phyloP scores from a whole-genome alignment of 2,329 filamentous ascomycete genomes.

The Neonectria coccinea region DNA sequence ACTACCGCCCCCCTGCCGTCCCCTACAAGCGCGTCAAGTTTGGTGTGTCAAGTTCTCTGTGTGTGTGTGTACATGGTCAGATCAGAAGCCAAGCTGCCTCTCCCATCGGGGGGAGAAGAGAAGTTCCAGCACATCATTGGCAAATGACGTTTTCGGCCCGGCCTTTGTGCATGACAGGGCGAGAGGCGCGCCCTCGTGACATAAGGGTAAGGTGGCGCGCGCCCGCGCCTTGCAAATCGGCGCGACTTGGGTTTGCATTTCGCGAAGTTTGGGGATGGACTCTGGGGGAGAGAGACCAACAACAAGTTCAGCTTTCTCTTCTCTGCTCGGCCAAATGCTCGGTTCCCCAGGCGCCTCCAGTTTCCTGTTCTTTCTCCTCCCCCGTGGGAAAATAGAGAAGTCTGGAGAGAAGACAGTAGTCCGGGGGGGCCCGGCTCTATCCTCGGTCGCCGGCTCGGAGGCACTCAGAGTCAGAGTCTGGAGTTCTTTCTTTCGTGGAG shows the following conservation, averaged over 20 bases:
- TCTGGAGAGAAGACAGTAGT: conserved; percentile 1
- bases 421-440: conserved; percentile 13
- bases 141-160: conserved; percentile 46
- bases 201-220: conserved; percentile 22
- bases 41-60: too few relatives aligned
- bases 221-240: background rate
- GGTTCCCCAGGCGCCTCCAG: background rate
- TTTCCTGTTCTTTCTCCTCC: conserved; percentile 5
- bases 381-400: background rate
- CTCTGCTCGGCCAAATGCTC: conserved; percentile 15
- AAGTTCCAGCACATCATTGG: background rate
- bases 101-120: background rate
- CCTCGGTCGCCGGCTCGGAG: conserved; percentile 43
- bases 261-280: too few relatives aligned
- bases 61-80: background rate
- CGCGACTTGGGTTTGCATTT: too few relatives aligned
- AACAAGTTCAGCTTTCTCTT: conserved; percentile 15
- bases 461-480: conserved; percentile 24
- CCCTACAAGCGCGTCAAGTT: background rate
- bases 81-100: background rate
- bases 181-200: conserved; percentile 39
- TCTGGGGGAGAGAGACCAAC: too few relatives aligned
- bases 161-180: conserved; percentile 43
- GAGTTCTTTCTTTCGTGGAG: too few relatives aligned
- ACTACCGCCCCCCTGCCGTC: background rate